Evolutionary conservation across 2,329 filamentous ascomycete genomes (phyloP), one percentile per base, ranked within the genome.

Genomic region (Penicillium sp.): DNA sequence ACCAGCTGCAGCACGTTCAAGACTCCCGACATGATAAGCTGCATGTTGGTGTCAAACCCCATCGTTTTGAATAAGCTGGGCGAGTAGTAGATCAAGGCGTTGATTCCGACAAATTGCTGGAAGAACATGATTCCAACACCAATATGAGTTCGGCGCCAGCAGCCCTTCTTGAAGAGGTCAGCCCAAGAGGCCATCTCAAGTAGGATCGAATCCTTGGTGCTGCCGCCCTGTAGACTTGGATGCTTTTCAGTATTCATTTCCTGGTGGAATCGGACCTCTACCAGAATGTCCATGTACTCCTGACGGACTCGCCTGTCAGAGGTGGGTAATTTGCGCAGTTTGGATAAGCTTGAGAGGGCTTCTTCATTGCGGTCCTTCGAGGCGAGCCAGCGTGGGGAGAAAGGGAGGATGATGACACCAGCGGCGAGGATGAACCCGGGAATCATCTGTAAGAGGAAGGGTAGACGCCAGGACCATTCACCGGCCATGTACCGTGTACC

Each of bases 51-150:
- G 51, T 77, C 69, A 27, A 81, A 67, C 7, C 79, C 79, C 72
- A 82, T 79, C 1, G 75, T 78, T 61, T 81, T 69, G 67, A 87
- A 87, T 0, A 88, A 77, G 14, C 85, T 84, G 0, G 85, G 84
- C 24, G 84, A 84, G 70, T 87, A 88, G 74, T 87, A 87, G 22
- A 77, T 77, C 1, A 88, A 79, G 1, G 85, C 81, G 60, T 84
- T 85, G 68, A 85, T 82, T 0, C 81, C 82, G 6, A 78, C 73
- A 47, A 83, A 82, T 69, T 84, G 83, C 56, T 86, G 83, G 68
- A 86, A 87, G 66, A 86, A 86, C 77, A 83, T 82, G 14, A 87
- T 66, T 0, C 78, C 76, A 6, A 81, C 71, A 22, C 82, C 85
- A 18, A 86, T 75, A 49, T 81, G 77, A 0, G 81, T 83, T 22